These are phyloP conservation scores for Fusarium sp. DNA, from an alignment of 2,329 filamentous ascomycete species.

Conservation along the genomic window DNA sequence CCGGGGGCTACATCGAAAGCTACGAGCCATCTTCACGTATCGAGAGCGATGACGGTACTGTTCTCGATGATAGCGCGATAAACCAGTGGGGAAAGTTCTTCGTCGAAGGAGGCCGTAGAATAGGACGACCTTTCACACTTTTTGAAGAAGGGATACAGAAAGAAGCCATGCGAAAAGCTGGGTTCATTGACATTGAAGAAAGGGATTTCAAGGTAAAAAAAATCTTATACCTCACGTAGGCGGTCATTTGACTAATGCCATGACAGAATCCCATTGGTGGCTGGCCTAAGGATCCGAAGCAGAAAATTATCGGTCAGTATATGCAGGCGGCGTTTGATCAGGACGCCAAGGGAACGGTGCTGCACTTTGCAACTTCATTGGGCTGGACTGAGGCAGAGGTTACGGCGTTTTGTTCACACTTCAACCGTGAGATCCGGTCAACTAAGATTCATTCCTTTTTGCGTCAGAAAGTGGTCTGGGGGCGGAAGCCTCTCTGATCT, in stretches of 20 bases:
- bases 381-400: slow-evolving; percentile 5
- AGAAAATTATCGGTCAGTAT: background rate
- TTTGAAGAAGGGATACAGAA: background rate
- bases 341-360: background rate
- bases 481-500: background rate
- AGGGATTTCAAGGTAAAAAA: slow-evolving; percentile 1
- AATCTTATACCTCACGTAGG: too few relatives aligned
- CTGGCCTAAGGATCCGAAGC: slow-evolving; percentile 13
- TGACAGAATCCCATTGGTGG: slow-evolving; percentile 9
- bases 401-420: background rate
- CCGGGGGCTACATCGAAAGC: slow-evolving; percentile 12
- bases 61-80: background rate
- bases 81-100: slow-evolving; percentile 20
- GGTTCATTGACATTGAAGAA: background rate
- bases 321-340: slow-evolving; percentile 9
- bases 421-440: slow-evolving; percentile 4
- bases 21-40: slow-evolving; percentile 8
- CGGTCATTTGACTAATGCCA: background rate
- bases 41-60: slow-evolving; percentile 3
- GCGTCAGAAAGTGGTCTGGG: slow-evolving; percentile 15
- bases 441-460: slow-evolving; percentile 14
- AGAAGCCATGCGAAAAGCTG: slow-evolving; percentile 7
- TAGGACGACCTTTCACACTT: slow-evolving; percentile 1
- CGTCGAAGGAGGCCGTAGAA: slow-evolving; percentile 7
- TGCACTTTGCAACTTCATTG: slow-evolving; percentile 3